Percentiles rank a stretch among this genome's conserved stretches.
Conservation (phyloP, 1,139 yeast genomes). For the Pichia terricola region DNA sequence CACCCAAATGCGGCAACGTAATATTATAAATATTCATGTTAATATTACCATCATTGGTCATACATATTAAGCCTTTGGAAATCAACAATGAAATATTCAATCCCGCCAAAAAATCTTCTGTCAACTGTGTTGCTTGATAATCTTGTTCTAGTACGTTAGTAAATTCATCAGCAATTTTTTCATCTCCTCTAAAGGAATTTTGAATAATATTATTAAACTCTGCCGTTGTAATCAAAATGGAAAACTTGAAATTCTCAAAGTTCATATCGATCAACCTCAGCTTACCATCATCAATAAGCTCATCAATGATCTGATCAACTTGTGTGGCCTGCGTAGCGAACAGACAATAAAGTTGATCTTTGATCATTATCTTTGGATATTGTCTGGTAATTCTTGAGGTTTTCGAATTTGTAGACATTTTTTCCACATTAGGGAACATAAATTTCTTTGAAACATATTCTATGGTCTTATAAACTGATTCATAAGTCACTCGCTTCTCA, state of each 20-base stretch:
- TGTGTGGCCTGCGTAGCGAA: constrained; percentile 30
- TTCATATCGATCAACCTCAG: constrained; percentile 28
- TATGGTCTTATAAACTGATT: not conserved
- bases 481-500: not conserved
- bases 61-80: constrained; percentile 4
- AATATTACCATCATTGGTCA: not conserved
- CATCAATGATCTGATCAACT: constrained; percentile 32
- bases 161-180: not conserved
- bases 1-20: constrained; percentile 56
- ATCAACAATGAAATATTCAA: constrained; percentile 3
- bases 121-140: constrained; percentile 1
- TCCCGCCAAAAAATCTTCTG: not conserved
- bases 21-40: constrained; percentile 17
- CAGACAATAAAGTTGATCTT: constrained; percentile 15
- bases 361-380: constrained; percentile 30
- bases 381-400: constrained; percentile 7
- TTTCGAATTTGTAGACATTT: constrained; percentile 2
- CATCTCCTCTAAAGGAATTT: constrained; percentile 3
- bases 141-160: not conserved
- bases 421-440: constrained; percentile 2
- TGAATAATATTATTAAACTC: constrained; percentile 24
- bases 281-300: constrained; percentile 23
- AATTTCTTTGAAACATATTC: constrained; percentile 1
- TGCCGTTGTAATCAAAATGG: constrained; percentile 25
- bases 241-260: constrained; percentile 27